Percentiles rank a stretch among this genome's conserved stretches.
Evolutionary conservation across 2,329 filamentous ascomycete species (phyloP).

Genomic region (Ampelomyces quisqualis): DNA sequence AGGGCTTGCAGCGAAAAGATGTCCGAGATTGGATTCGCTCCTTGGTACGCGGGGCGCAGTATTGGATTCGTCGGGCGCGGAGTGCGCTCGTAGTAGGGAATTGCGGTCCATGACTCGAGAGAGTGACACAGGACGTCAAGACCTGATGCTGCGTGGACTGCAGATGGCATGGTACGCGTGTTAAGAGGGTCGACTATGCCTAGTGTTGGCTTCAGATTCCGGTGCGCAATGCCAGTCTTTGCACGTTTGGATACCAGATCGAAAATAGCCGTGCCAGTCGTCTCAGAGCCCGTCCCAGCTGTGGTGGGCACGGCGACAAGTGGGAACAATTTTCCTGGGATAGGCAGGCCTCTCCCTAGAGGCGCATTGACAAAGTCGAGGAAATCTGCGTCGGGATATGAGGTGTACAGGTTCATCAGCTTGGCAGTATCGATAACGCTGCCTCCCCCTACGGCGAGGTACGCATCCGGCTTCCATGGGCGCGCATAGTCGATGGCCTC

Average conservation of each 20-base stretch:
- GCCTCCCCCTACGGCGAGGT: constrained; percentile 86
- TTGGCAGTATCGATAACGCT: constrained; percentile 98
- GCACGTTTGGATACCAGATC: constrained; percentile 85
- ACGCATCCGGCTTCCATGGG: constrained; percentile 78
- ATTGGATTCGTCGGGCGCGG: constrained; percentile 88
- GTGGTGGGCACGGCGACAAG: constrained; percentile 84
- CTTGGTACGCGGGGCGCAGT: constrained; percentile 89
- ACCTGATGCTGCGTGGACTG: constrained; percentile 87
- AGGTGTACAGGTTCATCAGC: constrained; percentile 94
- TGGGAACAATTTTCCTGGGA: constrained; percentile 69
- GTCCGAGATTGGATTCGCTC: constrained; percentile 95
- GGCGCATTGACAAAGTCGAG: constrained; percentile 98
- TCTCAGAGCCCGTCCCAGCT: constrained; percentile 86
- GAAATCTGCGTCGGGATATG: constrained; percentile 89
- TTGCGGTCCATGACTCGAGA: constrained; percentile 96
- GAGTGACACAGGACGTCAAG: constrained; percentile 94
- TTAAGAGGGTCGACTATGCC: constrained; percentile 87
- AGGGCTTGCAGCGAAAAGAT: constrained; percentile 92
- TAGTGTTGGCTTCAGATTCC: constrained; percentile 91
- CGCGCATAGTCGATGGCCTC: constrained; percentile 87
- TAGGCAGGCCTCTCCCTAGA: constrained; percentile 77
- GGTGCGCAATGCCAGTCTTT: constrained; percentile 94
- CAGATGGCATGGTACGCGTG: constrained; percentile 91
- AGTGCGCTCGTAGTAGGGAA: constrained; percentile 83
- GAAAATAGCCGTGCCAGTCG: constrained; percentile 97